These are phyloP conservation scores for Boletus mariae DNA, from an alignment of 1,284 basidiomycete species.

Conservation along the genomic window DNA sequence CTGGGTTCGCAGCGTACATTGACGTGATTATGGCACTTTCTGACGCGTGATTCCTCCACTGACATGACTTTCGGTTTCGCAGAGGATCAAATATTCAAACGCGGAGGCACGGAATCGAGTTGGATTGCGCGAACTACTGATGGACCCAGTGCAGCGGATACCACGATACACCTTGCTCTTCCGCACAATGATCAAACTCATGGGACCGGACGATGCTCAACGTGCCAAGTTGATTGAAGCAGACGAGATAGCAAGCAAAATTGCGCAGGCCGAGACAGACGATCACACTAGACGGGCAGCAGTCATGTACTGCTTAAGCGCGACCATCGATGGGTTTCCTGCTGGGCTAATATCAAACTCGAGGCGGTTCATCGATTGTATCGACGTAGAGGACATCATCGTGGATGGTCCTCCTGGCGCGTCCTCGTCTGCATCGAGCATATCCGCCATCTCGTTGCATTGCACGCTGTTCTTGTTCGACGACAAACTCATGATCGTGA, in stretches of 20 bases:
- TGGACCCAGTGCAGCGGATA: conserved; percentile 99
- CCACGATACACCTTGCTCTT: conserved; percentile 94
- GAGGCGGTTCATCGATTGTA: conserved; percentile 86
- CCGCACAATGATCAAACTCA: conserved; percentile 85
- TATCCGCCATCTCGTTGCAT: conserved; percentile 52
- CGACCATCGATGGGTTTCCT: conserved; percentile 90
- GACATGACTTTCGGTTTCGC: conserved; percentile 11
- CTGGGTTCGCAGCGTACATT: conserved; percentile 77
- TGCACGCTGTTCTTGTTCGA: conserved; percentile 94
- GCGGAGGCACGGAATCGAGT: conserved; percentile 81
- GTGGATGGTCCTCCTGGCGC: conserved; percentile 46
- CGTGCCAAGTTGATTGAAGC: conserved; percentile 83
- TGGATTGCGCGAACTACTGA: conserved; percentile 90
- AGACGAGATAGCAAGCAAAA: conserved; percentile 82
- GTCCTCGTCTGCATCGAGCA: conserved; percentile 40
- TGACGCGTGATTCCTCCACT: conserved; percentile 11
- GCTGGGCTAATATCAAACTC: conserved; percentile 82
- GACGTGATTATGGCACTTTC: conserved; percentile 55
- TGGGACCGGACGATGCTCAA: conserved; percentile 75
- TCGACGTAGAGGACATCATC: conserved; percentile 88
- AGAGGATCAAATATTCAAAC: conserved; percentile 88
- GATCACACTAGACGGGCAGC: conserved; percentile 88
- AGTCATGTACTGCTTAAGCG: conserved; percentile 82
- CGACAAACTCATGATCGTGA: conserved; percentile 90
- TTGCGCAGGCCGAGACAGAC: conserved; percentile 91